phyloP scores from a whole-genome alignment of 441 rosid genomes.

The Brassica hybrid region DNA sequence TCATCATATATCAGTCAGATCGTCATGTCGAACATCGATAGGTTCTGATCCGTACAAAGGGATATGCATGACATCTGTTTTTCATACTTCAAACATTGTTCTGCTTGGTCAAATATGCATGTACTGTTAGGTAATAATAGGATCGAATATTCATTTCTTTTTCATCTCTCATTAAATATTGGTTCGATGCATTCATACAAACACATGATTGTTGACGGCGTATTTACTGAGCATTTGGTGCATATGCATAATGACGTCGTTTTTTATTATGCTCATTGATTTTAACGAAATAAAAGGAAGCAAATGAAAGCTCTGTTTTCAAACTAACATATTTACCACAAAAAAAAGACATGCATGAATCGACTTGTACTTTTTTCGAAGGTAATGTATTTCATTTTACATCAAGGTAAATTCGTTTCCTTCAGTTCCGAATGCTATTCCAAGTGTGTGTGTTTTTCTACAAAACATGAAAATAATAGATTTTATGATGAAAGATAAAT shows the following conservation, averaged over 20 bases:
- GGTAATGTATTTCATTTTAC: background rate
- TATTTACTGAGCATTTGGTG: background rate
- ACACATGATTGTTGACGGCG: background rate
- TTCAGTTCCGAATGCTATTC: background rate
- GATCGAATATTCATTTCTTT: background rate
- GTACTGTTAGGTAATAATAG: background rate
- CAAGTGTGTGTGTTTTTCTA: background rate
- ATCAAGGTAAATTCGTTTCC: background rate
- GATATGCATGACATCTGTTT: background rate
- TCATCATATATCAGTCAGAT: background rate
- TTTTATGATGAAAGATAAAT: background rate
- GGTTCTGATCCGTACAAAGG: background rate
- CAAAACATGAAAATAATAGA: background rate
- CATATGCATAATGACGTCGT: background rate
- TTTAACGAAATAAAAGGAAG: background rate
- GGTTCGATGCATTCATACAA: background rate
- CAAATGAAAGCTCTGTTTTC: too few species aligned
- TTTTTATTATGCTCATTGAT: background rate
- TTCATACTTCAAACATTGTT: constrained; percentile 1
- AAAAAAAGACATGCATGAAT: background rate
- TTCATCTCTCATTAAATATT: background rate
- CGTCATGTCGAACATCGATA: background rate
- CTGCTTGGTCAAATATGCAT: background rate
- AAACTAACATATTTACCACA: too few species aligned
- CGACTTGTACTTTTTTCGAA: background rate